These are phyloP conservation scores for Sisymbrium altissimum DNA, from an alignment of 345 rosid species.

Conservation along the genomic window DNA sequence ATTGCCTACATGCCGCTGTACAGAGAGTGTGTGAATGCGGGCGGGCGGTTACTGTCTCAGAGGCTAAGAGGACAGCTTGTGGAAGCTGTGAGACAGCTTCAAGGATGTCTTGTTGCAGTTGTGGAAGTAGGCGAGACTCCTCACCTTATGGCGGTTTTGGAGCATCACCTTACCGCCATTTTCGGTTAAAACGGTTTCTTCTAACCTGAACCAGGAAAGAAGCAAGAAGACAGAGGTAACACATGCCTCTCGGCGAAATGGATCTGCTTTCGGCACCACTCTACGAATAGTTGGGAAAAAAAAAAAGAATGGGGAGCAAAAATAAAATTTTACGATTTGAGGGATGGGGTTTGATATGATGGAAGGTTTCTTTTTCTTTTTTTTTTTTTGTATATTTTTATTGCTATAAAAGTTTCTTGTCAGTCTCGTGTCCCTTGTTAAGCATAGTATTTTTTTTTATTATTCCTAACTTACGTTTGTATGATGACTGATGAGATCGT, in stretches of 20 bases:
- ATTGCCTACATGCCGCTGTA: slow-evolving; percentile 79
- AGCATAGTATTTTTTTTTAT: not conserved
- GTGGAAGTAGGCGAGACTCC: slow-evolving; percentile 40
- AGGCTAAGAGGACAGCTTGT: slow-evolving; percentile 85
- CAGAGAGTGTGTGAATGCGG: slow-evolving; percentile 65
- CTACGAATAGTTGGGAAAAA: slow-evolving; percentile 12
- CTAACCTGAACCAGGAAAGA: not conserved
- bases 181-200: slow-evolving; percentile 47
- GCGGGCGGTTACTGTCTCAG: slow-evolving; percentile 65
- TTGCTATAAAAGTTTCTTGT: not conserved
- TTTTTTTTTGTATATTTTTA: slow-evolving; percentile 4
- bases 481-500: not conserved
- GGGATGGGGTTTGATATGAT: slow-evolving; percentile 15
- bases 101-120: slow-evolving; percentile 48
- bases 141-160: slow-evolving; percentile 64
- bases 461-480: not conserved
- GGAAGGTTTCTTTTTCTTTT: too few relatives aligned
- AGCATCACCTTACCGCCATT: slow-evolving; percentile 73
- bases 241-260: slow-evolving; percentile 2
- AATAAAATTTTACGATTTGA: slow-evolving; percentile 2
- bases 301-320: slow-evolving; percentile 5
- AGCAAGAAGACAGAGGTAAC: not conserved
- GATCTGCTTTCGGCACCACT: not conserved
- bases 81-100: slow-evolving; percentile 78
- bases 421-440: not conserved